Percentiles rank a stretch among this genome's conserved stretches.
Conservation (phyloP, 2,329 filamentous ascomycete species). For the Lasiodiplodia gonubiensis region DNA sequence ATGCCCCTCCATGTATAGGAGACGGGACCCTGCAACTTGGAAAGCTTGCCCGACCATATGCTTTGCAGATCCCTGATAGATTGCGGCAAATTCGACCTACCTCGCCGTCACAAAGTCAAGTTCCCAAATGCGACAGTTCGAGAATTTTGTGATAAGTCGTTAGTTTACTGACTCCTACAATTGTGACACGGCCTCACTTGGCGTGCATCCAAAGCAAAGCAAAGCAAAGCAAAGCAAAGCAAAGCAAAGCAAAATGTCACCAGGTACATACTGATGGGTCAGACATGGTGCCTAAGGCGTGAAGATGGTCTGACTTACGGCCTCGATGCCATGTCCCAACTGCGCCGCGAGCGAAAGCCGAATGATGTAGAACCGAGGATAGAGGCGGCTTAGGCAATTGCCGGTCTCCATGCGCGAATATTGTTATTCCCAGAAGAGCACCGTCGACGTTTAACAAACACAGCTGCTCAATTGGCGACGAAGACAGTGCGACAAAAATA, state of each 20-base stretch:
- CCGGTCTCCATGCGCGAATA: conserved; percentile 12
- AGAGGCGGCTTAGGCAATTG: neutral
- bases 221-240: neutral
- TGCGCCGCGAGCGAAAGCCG: neutral
- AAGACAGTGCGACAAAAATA: conserved; percentile 10
- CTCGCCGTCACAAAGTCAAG: neutral
- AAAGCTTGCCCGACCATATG: neutral
- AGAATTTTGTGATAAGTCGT: conserved; percentile 18
- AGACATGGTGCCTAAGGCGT: neutral
- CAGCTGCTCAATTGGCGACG: neutral
- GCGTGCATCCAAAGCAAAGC: neutral
- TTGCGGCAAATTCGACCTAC: neutral
- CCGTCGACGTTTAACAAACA: neutral
- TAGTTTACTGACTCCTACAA: neutral
- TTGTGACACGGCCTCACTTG: neutral
- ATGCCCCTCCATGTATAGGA: neutral
- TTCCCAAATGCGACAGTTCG: neutral
- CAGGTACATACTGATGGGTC: too few relatives aligned
- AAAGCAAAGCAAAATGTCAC: neutral
- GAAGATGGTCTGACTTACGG: neutral
- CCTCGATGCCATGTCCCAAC: neutral
- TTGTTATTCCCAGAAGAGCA: neutral
- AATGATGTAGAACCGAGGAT: neutral
- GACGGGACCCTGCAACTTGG: neutral
- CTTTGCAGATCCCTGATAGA: conserved; percentile 10